Conservation (phyloP, 805 yeast genomes). For the Candida incommunis region DNA sequence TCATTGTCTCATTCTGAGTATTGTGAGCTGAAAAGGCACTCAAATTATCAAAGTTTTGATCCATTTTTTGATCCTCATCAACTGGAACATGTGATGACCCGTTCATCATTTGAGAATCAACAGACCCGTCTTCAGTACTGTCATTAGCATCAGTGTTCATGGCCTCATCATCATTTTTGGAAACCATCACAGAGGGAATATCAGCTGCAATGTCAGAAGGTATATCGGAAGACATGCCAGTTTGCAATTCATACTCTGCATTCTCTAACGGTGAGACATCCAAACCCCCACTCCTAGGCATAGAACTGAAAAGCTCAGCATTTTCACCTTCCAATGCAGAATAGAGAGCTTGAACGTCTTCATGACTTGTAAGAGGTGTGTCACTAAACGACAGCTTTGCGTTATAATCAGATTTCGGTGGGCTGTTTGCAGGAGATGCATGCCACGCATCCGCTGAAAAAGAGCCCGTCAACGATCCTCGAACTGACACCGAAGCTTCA, state of each 20-base stretch:
- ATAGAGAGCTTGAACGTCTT: background rate
- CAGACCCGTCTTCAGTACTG: background rate
- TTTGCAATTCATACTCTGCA: no score
- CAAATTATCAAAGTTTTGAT: background rate
- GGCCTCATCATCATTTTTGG: background rate
- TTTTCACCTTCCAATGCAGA: background rate
- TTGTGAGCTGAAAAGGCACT: no score
- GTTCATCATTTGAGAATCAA: background rate
- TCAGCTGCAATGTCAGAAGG: background rate
- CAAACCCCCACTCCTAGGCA: background rate
- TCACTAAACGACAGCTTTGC: background rate
- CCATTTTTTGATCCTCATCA: background rate
- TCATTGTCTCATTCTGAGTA: background rate
- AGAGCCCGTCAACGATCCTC: background rate
- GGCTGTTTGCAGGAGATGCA: background rate
- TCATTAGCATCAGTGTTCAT: background rate
- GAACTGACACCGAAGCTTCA: background rate
- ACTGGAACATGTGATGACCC: background rate
- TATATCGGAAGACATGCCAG: no score
- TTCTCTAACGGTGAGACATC: background rate
- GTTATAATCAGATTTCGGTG: background rate
- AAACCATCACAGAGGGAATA: background rate
- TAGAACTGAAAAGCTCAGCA: background rate
- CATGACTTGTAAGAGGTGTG: background rate
- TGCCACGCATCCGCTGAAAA: background rate